A percentile compares a stretch with the other conserved stretches of the same genome.
These are phyloP conservation scores for Ceratobasidium sp. DNA, from an alignment of 1,284 basidiomycete species.

Conservation along the genomic window DNA sequence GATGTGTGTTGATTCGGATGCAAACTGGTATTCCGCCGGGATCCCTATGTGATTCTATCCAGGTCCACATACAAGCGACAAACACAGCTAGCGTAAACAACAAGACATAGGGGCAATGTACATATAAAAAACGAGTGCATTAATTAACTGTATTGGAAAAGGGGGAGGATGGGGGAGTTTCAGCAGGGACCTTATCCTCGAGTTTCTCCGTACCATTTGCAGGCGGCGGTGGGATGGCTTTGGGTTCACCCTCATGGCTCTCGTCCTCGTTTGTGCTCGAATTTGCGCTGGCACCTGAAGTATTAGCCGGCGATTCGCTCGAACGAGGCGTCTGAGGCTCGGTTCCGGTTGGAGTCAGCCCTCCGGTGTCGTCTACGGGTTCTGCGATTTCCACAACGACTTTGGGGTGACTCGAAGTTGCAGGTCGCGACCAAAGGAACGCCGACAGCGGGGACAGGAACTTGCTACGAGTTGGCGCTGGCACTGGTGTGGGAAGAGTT, in stretches of 20 bases:
- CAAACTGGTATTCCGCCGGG: slow-evolving; percentile 4
- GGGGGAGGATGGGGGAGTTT: slow-evolving; percentile 30
- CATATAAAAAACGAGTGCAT: slow-evolving; percentile 4
- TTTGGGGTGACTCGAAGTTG: slow-evolving; percentile 26
- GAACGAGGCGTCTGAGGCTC: slow-evolving; percentile 21
- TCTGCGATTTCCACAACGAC: slow-evolving; percentile 32
- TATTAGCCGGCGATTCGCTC: slow-evolving; percentile 11
- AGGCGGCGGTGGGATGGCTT: slow-evolving; percentile 3
- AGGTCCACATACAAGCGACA: slow-evolving; percentile 17
- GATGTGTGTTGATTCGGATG: slow-evolving; percentile 39
- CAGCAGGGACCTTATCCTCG: slow-evolving; percentile 9
- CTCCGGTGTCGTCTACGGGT: slow-evolving; percentile 16
- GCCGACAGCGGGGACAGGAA: slow-evolving; percentile 44
- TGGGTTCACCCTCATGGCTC: slow-evolving; percentile 14
- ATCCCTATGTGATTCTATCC: slow-evolving; percentile 21
- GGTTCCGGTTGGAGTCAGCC: slow-evolving; percentile 6
- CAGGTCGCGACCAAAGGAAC: slow-evolving; percentile 40
- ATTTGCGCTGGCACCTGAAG: neutral
- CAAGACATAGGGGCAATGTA: neutral
- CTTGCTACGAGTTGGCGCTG: slow-evolving; percentile 41
- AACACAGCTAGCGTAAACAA: slow-evolving; percentile 27
- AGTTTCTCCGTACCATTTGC: slow-evolving; percentile 35
- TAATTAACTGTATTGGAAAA: slow-evolving; percentile 32
- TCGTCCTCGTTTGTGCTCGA: slow-evolving; percentile 17
- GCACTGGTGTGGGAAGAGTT: neutral